Base-by-base conservation (phyloP, 2,329 filamentous ascomycete species). In the Diaporthe citriasiana region DNA sequence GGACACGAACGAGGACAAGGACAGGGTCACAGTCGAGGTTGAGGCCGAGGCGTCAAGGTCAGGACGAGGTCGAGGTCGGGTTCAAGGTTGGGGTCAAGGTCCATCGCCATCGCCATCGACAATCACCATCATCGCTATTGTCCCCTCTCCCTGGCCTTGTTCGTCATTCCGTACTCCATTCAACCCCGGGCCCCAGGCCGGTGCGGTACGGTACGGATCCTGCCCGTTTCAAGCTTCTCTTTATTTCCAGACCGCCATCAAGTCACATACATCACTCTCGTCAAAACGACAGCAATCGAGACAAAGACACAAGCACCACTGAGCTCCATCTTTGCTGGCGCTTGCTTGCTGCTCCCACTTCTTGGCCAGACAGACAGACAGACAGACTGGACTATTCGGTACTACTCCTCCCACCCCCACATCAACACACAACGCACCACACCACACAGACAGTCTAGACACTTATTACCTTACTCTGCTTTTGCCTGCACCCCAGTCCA, bases 211-310 rank as follows among this genome's bases (percentile, higher is more conserved):
- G 45, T 51, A 66, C 45, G 63, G 63, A 66, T 66, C 63, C 63
- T 66, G 63, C 30, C 63, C 45, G 63, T 66, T 66, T 66, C 63
- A 66, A 51, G 63, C 30, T 50, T 38, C 12, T 66, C 63, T 66
- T 66, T 66, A 38, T 66, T 38, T 51, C 13, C 45, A 66, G 63
- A 66, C 63, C 63, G 63, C 63, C 63, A 66, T 53, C 60, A 66
- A 47, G 42, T 50, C 60, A 51, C 45, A n/a, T n/a, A 40, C 22
- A n/a, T 66, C 60, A 38, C 60, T 63, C 59, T 47, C 55, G 55
- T 59, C 38, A 50, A 66, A 47, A 40, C 13, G 63, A 25, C n/a
- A 51, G 45, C 33, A 45, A 33, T 51, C 53, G 63, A 27, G 40
- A 51, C 63, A 51, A 66, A 51, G 60, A 45, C n/a, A 30, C 5